Evolutionary conservation across 108 stramenopile genomes (phyloP), one percentile per base, ranked within the genome.

Genomic region (Mediolabrus comicus): DNA sequence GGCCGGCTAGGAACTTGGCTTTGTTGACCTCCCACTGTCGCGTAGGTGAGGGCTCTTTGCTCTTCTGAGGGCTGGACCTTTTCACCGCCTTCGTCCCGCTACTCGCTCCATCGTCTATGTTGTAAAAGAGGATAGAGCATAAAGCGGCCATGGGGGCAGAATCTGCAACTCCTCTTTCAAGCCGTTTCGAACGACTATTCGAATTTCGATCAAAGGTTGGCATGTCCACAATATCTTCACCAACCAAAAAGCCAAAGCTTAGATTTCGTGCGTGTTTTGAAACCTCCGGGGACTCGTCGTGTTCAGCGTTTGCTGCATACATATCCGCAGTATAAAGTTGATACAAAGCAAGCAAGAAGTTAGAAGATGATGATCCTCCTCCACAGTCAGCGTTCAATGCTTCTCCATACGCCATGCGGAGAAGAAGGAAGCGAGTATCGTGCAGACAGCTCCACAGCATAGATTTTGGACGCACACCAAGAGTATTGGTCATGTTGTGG

Each of bases 351-450:
- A 94, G 65, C 43, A 81, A 72, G 27, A 75, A 59, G 67, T 94
- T 94, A 13, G 92, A 94, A 7, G 85, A 77, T 13, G 89, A 76
- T n/a, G 90, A 91, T 0, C 92, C 92, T 19, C 92, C 92, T 11
- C 87, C 92, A 70, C 90, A 90, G 66, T 94, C 92, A 14, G 76
- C 79, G 72, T 77, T 84, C 34, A 94, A 67, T 14, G 86, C 51
- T 62, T 94, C 92, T 1, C 92, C 92, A 59, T 94, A 83, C 0
- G 87, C 84, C 74, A 94, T 87, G 35, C 92, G 71, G 0, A 94
- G 66, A 7, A 91, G 53, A 34, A 94, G 67, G 30, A 94, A 77
- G 32, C 90, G 87, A 9, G 90, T 67, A 62, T 94, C 92, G 60
- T 91, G 87, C 34, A 94, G 69, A 17, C 77, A 76, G 17, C 65